Conservation (phyloP, 2,329 filamentous ascomycete species). For the Aureobasidium subglaciale region DNA sequence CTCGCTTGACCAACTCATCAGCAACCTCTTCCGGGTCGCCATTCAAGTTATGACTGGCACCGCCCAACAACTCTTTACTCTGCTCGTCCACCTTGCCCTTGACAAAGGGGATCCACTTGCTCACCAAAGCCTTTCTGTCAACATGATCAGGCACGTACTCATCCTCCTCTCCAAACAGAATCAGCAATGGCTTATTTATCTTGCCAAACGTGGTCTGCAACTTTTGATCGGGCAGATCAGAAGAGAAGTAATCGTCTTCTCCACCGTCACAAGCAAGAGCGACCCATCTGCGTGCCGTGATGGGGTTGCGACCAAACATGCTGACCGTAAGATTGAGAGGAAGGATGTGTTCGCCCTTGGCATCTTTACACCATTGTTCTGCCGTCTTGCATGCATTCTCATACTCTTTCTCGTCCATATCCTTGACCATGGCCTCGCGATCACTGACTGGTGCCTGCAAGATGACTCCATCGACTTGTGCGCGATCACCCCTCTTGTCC, state of each 20-base stretch:
- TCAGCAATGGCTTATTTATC: conserved; percentile 51
- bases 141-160: conserved; percentile 55
- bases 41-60: conserved; percentile 47
- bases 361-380: conserved; percentile 48
- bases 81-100: conserved; percentile 43
- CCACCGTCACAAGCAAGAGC: conserved; percentile 54
- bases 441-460: conserved; percentile 77
- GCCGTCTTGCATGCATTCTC: conserved; percentile 39
- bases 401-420: conserved; percentile 39
- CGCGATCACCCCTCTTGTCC: conserved; percentile 35
- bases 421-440: conserved; percentile 53
- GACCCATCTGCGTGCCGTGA: conserved; percentile 53
- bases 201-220: conserved; percentile 59
- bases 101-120: conserved; percentile 47
- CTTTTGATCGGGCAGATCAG: conserved; percentile 56
- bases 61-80: conserved; percentile 42
- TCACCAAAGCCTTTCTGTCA: conserved; percentile 52
- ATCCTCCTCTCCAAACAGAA: conserved; percentile 60
- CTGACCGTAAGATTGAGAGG: conserved; percentile 29
- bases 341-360: conserved; percentile 50
- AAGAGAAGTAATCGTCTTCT: conserved; percentile 85
- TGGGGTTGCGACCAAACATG: conserved; percentile 31
- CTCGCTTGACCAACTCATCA: conserved; percentile 43
- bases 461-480: conserved; percentile 63
- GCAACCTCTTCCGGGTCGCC: conserved; percentile 41